Percentiles rank a stretch among this genome's conserved stretches.
Evolutionary conservation across 805 yeast species (phyloP).

Genomic region (Diddensiella santjacobensis): DNA sequence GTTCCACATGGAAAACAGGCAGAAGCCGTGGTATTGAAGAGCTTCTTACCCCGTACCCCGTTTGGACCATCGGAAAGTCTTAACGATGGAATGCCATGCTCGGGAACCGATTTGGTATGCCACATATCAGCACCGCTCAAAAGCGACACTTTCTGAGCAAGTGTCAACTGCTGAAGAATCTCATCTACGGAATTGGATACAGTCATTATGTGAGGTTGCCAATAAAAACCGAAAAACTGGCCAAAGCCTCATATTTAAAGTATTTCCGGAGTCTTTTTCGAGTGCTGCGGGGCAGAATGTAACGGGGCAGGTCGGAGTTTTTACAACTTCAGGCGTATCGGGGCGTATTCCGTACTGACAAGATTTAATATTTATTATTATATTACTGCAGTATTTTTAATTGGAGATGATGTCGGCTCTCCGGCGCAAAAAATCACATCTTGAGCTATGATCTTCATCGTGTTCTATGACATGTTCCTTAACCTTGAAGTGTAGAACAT

Average conservation of each 20-base stretch:
- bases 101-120: slow-evolving; percentile 44
- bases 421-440: slow-evolving; percentile 1
- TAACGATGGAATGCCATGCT: slow-evolving; percentile 43
- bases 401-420: not conserved
- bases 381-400: not conserved
- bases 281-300: not conserved
- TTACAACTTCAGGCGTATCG: not conserved
- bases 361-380: not conserved
- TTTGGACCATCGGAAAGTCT: slow-evolving; percentile 60
- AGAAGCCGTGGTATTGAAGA: slow-evolving; percentile 49
- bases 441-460: not conserved
- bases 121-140: slow-evolving; percentile 43
- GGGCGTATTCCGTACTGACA: not conserved
- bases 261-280: not conserved
- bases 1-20: slow-evolving; percentile 62
- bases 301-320: not conserved
- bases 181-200: slow-evolving; percentile 6
- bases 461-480: not conserved
- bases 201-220: not conserved
- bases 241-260: not conserved
- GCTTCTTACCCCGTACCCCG: slow-evolving; percentile 57
- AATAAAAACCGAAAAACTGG: not conserved
- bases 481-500: slow-evolving; percentile 1
- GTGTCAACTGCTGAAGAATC: slow-evolving; percentile 24
- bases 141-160: slow-evolving; percentile 29